Base-by-base conservation (phyloP, 306 rosid genomes). In the Amphicarpaea edgeworthii region DNA sequence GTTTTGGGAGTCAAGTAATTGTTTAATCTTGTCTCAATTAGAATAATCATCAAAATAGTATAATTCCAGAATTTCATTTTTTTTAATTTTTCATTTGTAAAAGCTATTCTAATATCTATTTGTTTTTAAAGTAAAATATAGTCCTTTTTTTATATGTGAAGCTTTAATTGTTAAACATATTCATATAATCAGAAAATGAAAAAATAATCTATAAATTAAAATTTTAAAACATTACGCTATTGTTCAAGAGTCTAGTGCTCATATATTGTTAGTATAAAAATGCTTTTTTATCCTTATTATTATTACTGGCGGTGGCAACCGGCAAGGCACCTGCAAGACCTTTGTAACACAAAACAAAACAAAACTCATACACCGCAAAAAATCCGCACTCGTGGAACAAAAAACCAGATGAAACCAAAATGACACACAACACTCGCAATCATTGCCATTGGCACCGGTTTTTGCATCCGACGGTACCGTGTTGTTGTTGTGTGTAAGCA, bases 361-460 rank as follows among this genome's bases (percentile, higher is more conserved):
- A 70, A 70, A 38, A 71, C 58, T 26, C 23, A 15, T 8, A 9
- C 23, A 37, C 51, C 14, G n/a, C 28, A 55, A 26, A 77, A 41
- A 51, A 65, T 17, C 34, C n/a, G 7, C 15, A 71, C 16, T 43
- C 16, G 8, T 30, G 49, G 47, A 76, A 50, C 21, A 17, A 15
- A 47, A 58, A 30, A 37, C 4, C 23, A 55, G 46, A 66, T 23
- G 38, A 37, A 57, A 24, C 37, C 60, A 38, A 70, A 62, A 70
- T 46, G 79, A 34, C 60, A 64, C 65, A 21, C 24, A 54, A 23
- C 70, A 32, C 57, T 65, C 50, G 51, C 7, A 68, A 81, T 77
- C 55, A 81, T 73, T 34, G 74, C 73, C 55, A 81, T 73, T 34
- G 74, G 15, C 26, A 65, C 73, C 51, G 11, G 49, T 6, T 32